Evolutionary conservation across 306 rosid species (phyloP).

Genomic region (Cajanus cajan): DNA sequence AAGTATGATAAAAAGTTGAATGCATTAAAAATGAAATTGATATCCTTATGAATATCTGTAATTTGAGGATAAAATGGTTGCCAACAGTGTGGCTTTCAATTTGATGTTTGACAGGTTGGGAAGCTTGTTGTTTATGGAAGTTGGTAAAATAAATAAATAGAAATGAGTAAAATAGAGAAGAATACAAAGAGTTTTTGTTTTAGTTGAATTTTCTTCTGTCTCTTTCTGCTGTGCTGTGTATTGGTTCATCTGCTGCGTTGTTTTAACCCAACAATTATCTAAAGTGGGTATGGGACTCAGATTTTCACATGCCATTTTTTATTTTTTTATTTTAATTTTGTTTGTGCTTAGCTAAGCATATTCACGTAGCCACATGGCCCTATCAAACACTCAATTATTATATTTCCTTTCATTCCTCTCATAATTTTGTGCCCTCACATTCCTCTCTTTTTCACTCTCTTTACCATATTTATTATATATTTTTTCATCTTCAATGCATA

Average conservation of each 20-base stretch:
- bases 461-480: neutral
- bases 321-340: neutral
- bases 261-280: constrained; percentile 15
- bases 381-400: constrained; percentile 19
- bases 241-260: constrained; percentile 4
- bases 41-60: neutral
- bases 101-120: neutral
- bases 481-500: neutral
- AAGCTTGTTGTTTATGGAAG: neutral
- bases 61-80: neutral
- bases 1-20: neutral
- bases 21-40: neutral
- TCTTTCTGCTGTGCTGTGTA: neutral
- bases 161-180: neutral
- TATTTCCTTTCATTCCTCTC: neutral
- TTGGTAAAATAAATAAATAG: neutral
- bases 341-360: constrained; percentile 6
- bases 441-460: constrained; percentile 31
- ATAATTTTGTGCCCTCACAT: constrained; percentile 56
- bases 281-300: constrained; percentile 23
- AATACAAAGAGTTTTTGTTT: neutral
- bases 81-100: neutral
- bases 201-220: neutral
- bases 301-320: constrained; percentile 28
- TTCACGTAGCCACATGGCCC: constrained; percentile 37